Conservation (phyloP, 2,329 filamentous ascomycete species). For the Thermoascus crustaceus region DNA sequence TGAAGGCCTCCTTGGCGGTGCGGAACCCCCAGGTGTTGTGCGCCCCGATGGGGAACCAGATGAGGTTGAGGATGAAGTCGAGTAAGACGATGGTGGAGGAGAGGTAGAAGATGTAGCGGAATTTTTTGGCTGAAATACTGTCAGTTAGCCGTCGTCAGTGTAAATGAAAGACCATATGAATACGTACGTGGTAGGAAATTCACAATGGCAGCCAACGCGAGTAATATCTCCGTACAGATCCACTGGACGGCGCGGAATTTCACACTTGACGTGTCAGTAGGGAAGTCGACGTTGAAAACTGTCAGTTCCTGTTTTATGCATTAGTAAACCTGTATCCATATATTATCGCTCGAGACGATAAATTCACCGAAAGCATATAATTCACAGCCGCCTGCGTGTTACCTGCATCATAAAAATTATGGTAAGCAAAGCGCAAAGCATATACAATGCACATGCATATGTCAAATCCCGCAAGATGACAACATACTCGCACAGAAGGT, state of each 20-base stretch:
- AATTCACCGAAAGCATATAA: slow-evolving; percentile 44
- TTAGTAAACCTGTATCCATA: slow-evolving; percentile 6
- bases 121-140: slow-evolving; percentile 31
- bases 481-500: slow-evolving; percentile 46
- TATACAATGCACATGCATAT: background rate
- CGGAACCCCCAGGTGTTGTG: slow-evolving; percentile 51
- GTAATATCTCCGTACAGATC: slow-evolving; percentile 48
- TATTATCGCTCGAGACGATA: background rate
- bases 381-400: slow-evolving; percentile 46
- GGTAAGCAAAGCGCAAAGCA: slow-evolving; percentile 4
- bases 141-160: slow-evolving; percentile 18
- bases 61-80: slow-evolving; percentile 52
- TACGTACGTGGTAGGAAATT: slow-evolving; percentile 46
- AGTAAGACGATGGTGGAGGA: slow-evolving; percentile 46
- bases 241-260: slow-evolving; percentile 55
- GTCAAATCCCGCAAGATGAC: too few relatives aligned
- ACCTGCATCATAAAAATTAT: slow-evolving; percentile 26
- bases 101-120: slow-evolving; percentile 44
- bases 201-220: slow-evolving; percentile 43
- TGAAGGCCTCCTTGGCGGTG: slow-evolving; percentile 51
- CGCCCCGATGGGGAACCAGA: slow-evolving; percentile 53
- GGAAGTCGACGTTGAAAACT: slow-evolving; percentile 49
- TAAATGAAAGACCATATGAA: too few relatives aligned
- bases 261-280: slow-evolving; percentile 44
- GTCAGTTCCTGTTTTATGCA: slow-evolving; percentile 42